Conservation (phyloP, 2,329 filamentous ascomycete species). For the Botrytis galanthina region DNA sequence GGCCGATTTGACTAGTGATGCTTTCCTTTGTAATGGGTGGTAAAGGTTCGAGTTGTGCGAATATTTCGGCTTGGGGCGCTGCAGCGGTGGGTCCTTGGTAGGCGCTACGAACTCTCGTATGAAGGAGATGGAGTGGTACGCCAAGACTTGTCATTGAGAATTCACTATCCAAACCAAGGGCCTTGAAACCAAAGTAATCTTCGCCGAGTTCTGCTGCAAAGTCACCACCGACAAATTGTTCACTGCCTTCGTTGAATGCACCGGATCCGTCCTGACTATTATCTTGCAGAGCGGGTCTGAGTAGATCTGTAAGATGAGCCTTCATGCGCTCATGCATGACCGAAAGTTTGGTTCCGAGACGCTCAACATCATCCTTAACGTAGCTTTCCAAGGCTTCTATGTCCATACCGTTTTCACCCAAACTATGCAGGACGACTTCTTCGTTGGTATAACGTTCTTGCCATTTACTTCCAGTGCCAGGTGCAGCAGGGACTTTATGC, state of each 20-base stretch:
- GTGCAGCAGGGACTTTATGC: constrained; percentile 64
- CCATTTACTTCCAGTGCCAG: constrained; percentile 44
- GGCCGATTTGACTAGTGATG: constrained; percentile 75
- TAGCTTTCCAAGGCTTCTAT: constrained; percentile 80
- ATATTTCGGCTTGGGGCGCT: constrained; percentile 51
- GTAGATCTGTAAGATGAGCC: constrained; percentile 83
- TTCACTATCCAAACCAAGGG: constrained; percentile 87
- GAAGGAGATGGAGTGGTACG: constrained; percentile 89
- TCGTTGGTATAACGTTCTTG: constrained; percentile 75
- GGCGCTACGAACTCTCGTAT: constrained; percentile 82
- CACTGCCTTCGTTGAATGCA: constrained; percentile 93
- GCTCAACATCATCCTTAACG: constrained; percentile 89
- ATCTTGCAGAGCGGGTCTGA: constrained; percentile 84
- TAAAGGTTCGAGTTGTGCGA: constrained; percentile 66
- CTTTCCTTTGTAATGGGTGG: constrained; percentile 78
- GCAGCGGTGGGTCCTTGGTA: constrained; percentile 68
- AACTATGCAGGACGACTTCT: constrained; percentile 81
- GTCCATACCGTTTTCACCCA: constrained; percentile 81
- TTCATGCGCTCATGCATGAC: constrained; percentile 95
- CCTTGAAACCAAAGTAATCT: constrained; percentile 98
- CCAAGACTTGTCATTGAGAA: constrained; percentile 84
- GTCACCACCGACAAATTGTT: constrained; percentile 94
- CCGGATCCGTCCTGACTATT: constrained; percentile 79
- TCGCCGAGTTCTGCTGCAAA: constrained; percentile 97
- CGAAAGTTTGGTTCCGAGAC: constrained; percentile 73